These are phyloP conservation scores for Eustoma russellianum DNA, from an alignment of 257 asterid genomes.

Conservation along the genomic window DNA sequence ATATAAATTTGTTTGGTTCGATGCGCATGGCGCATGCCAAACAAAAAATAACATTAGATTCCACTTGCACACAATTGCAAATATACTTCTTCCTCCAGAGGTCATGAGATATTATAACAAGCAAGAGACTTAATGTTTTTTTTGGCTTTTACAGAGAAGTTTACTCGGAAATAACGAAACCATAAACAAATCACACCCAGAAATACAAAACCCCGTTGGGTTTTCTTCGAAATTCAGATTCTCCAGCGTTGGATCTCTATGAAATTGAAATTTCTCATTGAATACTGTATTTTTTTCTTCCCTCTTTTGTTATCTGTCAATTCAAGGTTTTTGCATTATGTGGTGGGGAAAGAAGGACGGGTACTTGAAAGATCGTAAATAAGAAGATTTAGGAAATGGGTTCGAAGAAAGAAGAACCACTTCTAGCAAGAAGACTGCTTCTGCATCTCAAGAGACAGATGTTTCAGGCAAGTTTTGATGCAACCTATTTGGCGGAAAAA, in stretches of 20 bases:
- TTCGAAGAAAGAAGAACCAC: slow-evolving; percentile 15
- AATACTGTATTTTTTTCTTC: too few relatives aligned
- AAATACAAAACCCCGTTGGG: neutral
- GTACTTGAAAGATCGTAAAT: slow-evolving; percentile 4
- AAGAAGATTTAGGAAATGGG: slow-evolving; percentile 9
- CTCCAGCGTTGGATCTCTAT: slow-evolving; percentile 14
- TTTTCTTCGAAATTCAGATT: neutral
- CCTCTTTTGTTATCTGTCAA: too few relatives aligned
- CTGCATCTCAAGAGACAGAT: slow-evolving; percentile 16
- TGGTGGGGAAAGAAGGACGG: neutral
- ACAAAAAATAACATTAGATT: too few relatives aligned
- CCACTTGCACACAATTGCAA: too few relatives aligned
- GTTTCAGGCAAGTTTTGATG: slow-evolving; percentile 21
- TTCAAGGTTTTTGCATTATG: neutral
- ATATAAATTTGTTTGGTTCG: too few relatives aligned
- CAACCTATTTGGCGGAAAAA: neutral
- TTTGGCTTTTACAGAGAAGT: slow-evolving; percentile 1
- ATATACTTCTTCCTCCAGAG: too few relatives aligned
- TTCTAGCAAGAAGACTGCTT: neutral
- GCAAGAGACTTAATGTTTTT: neutral
- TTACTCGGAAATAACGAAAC: slow-evolving; percentile 6
- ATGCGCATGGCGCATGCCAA: too few relatives aligned
- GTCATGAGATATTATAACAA: too few relatives aligned
- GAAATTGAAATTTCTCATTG: slow-evolving; percentile 7
- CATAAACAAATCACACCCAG: neutral